Conservation (phyloP, 768 basidiomycete genomes). For the Russula vinacea region DNA sequence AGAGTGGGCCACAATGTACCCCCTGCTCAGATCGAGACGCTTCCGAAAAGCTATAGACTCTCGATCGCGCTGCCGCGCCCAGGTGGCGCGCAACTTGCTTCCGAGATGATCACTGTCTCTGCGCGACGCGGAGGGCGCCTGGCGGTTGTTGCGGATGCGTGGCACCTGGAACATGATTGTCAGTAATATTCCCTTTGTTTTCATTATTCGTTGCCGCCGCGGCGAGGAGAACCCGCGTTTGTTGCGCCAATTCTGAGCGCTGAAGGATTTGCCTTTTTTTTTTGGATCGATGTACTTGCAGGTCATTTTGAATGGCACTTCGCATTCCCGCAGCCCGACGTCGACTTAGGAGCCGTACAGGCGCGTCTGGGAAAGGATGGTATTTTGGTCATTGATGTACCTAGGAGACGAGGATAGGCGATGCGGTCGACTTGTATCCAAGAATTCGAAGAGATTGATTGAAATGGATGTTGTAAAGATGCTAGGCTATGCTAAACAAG, state of each 20-base stretch:
- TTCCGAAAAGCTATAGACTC: background rate
- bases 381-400: constrained; percentile 11
- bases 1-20: constrained; percentile 2
- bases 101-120: constrained; percentile 25
- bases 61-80: constrained; percentile 22
- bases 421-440: background rate
- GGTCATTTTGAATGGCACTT: constrained; percentile 27
- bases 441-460: no score
- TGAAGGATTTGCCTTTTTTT: background rate
- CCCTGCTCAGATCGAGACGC: background rate
- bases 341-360: constrained; percentile 9
- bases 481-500: no score
- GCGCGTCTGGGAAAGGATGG: constrained; percentile 17
- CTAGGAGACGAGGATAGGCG: constrained; percentile 7
- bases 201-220: background rate
- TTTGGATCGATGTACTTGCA: background rate
- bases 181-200: background rate
- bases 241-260: no score
- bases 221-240: no score
- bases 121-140: constrained; percentile 18
- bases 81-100: constrained; percentile 15
- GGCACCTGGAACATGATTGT: constrained; percentile 27
- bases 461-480: no score
- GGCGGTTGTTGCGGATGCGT: constrained; percentile 23
- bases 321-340: constrained; percentile 5